Evolutionary conservation across 768 basidiomycete species (phyloP), one percentile per base, ranked within the genome.

Genomic region (Leccinum olivaceopallidum): DNA sequence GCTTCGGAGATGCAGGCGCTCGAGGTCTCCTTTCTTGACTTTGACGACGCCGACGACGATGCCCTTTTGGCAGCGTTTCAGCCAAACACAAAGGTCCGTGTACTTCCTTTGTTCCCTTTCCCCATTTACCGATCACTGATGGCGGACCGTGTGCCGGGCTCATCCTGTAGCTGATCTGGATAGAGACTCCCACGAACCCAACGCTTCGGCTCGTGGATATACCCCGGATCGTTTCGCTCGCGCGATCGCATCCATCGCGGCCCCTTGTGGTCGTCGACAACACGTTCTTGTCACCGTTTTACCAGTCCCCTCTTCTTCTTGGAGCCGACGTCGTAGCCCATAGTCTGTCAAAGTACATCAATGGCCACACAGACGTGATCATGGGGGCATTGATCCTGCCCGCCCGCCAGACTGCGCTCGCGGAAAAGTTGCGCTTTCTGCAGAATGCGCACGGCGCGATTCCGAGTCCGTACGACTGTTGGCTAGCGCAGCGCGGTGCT

Each of bases 151-250:
- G 5, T 22, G 8, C 39, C 7, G 12, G 14, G 20, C n/a, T 22
- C 7, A 0, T 34, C n/a, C 30, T 8, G 7, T 62, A 96, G 92
- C 79, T 97, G 10, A 83, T 99, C 58, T 98, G 95, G 94, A 86
- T 97, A 65, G 96, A 99, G 75, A 81, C 92, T 0, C 96, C 95
- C 0, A 98, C 96, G 4, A 98, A 98, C 77, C 96, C 96, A 0
- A 93, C 93, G 2, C 86, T 98, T 10, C 86, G 91, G 18, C 77
- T 98, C 39, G 86, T 95, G 42, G 90, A 94, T 68, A 87, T 98
- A 70, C 74, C 80, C 1, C 83, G 85, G 57, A 84, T 98, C 64
- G 81, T 85, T 26, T 70, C 80, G 12, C 76, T 96, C 54, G 87
- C 87, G 3, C 83, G 80, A 57, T 77, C 84, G 0, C 86, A 89